Evolutionary conservation across 1,139 yeast species (phyloP), one percentile per base, ranked within the genome.

Genomic region (Debaryomyces nepalensis): DNA sequence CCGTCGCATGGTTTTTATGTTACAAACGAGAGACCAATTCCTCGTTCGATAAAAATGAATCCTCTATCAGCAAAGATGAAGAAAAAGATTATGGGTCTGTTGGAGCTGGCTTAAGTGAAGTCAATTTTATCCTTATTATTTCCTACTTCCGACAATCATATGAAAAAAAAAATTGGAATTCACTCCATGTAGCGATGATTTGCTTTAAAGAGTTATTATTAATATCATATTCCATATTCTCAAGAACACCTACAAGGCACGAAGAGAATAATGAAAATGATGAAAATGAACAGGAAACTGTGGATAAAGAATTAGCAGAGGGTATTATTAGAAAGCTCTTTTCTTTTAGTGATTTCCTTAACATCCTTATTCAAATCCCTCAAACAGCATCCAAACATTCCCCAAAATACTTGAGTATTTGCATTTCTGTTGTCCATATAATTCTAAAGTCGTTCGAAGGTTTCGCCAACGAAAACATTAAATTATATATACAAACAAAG

Each of bases 141-240:
- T 75, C 79, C 14, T 70, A 79, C 46, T 66, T 89, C 58, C 66
- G 84, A 30, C 75, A 73, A 16, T 75, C 85, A 7, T 66, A 61
- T 41, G 81, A 77, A 12, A 68, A 75, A 4, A 73, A 64, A 56
- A 63, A 70, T 33, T 80, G 83, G 80, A 71, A 76, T 40, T 72
- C 83, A 1, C 72, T 85, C 2, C 91, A 87, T 52, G 87, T 90
- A 0, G 80, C 85, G 1, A 77, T 88, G 78, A 70, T 81, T 30
- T 79, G 90, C 45, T 81, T 88, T 55, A 76, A 77, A 30, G 88
- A 87, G 49, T 64, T 90, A 31, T 61, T 93, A 4, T 59, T 73
- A 11, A 72, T 84, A 2, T 71, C 88, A 1, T 68, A 73, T 31
- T 66, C 75, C 1, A 73, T 84, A 63, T 76, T 78, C 33, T 54